phyloP scores from a whole-genome alignment of 331 rosid genomes.

The Saraca asoca region DNA sequence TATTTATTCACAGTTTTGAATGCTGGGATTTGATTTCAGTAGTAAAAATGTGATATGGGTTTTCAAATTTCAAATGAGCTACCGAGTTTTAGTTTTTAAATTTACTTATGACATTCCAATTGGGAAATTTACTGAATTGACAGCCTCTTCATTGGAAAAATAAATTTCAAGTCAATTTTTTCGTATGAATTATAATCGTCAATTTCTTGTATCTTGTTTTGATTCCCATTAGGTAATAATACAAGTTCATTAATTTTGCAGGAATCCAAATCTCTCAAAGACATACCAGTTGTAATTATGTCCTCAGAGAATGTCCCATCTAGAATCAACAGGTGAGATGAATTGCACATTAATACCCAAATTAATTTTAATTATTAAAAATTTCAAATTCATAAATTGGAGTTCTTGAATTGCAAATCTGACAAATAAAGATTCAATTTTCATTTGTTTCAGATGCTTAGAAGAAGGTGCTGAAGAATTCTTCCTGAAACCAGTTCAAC shows the following conservation, averaged over 20 bases:
- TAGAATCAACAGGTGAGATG: slow-evolving; percentile 73
- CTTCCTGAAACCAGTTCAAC: slow-evolving; percentile 81
- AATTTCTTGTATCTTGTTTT: no score
- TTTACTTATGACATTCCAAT: no score
- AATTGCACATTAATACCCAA: slow-evolving; percentile 3
- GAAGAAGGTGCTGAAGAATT: slow-evolving; percentile 97
- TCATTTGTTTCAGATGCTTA: slow-evolving; percentile 62
- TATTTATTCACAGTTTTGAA: no score
- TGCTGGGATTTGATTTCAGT: no score
- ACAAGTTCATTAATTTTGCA: slow-evolving; percentile 37
- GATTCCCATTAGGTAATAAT: no score
- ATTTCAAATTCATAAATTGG: background rate
- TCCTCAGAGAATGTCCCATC: slow-evolving; percentile 90
- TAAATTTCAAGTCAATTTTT: no score
- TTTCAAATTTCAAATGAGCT: no score
- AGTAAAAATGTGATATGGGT: no score
- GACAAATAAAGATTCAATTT: slow-evolving; percentile 4
- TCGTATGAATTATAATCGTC: no score
- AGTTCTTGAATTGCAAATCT: slow-evolving; percentile 22
- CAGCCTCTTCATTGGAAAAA: no score
- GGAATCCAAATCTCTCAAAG: slow-evolving; percentile 81
- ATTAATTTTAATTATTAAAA: slow-evolving; percentile 1
- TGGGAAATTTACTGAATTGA: no score
- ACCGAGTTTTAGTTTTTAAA: no score
- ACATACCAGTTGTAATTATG: slow-evolving; percentile 95